Base-by-base conservation (phyloP, 2,329 filamentous ascomycete genomes). In the Clarireedia homoeocarpa region DNA sequence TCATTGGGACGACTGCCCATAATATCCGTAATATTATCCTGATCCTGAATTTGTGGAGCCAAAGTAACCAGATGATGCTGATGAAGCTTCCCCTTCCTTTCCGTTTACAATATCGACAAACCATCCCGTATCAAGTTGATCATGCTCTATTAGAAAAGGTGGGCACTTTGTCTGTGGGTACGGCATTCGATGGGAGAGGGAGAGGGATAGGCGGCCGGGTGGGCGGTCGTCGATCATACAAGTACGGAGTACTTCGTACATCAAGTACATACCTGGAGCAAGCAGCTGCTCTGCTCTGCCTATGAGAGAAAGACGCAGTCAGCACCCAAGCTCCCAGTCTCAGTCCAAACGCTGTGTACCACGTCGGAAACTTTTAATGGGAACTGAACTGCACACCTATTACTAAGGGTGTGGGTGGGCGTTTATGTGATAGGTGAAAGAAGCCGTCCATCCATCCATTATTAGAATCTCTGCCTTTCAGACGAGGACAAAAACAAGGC, bases 171-270 rank as follows among this genome's bases (percentile, higher is more conserved):
- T 15, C 36, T 9, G 9, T 38, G 9, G 36, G 15, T 15, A 15
- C 9, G 36, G 15, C 9, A 38, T 38, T 38, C 36, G 36, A 38
- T 38, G 36, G 9, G 36, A 15, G 36, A 38, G 15, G 2, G 36
- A n/a, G 20, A 20, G 20, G 20, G 20, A 20, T 20, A 20, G 20
- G 20, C 20, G 20, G 20, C 20, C 20, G 20, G 20, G 17, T 17
- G 38, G 39, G 7, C 39, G 42, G 44, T 27, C 23, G 51, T 53
- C 51, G 51, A 53, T 53, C 51, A 53, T 53, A 48, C 34, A 23
- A 36, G 14, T 39, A n/a, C 15, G 17, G 42, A 48, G 47, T 20
- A 40, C 4, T 42, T 20, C n/a, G 7, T 17, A 9, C 15, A 10
- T 38, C 2, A 10, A 10, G 9, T 10, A 10, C 36, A 38, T 38